A percentile compares a stretch with the other conserved stretches of the same genome.
phyloP scores from a whole-genome alignment of 345 rosid genomes.

The Kernera saxatilis region DNA sequence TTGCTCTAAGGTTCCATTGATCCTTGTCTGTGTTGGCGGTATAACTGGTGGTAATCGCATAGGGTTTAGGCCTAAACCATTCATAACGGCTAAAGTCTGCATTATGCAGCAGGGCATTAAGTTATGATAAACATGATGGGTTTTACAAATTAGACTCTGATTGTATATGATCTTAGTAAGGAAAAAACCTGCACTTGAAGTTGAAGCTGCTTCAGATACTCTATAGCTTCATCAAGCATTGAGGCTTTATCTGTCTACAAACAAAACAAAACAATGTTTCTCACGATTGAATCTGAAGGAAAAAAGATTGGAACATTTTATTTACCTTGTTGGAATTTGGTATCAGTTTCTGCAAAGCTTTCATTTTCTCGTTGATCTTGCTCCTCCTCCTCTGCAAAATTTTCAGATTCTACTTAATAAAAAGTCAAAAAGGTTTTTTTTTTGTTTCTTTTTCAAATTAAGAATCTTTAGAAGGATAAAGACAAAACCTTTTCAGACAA shows the following conservation, averaged over 20 bases:
- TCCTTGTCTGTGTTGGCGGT: conserved; percentile 7
- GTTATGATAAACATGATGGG: background rate
- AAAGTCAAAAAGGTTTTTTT: background rate
- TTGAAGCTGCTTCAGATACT: conserved; percentile 79
- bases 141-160: background rate
- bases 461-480: conserved; percentile 1
- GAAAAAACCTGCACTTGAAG: conserved; percentile 66
- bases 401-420: background rate
- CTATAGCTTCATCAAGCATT: conserved; percentile 84
- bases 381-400: conserved; percentile 61
- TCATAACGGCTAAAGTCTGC: conserved; percentile 27
- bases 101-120: background rate
- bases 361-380: conserved; percentile 81
- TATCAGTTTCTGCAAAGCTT: conserved; percentile 65
- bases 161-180: background rate
- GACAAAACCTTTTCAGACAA: conserved; percentile 66
- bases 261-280: background rate
- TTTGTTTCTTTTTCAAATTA: background rate
- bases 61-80: conserved; percentile 27
- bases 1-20: conserved; percentile 9
- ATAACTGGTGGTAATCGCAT: conserved; percentile 24
- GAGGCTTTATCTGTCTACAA: conserved; percentile 82
- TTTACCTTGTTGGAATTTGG: conserved; percentile 77
- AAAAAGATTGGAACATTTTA: background rate
- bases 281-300: background rate